Evolutionary conservation across 108 stramenopile genomes (phyloP).

Genomic region (Nannochloropsis gaditana): DNA sequence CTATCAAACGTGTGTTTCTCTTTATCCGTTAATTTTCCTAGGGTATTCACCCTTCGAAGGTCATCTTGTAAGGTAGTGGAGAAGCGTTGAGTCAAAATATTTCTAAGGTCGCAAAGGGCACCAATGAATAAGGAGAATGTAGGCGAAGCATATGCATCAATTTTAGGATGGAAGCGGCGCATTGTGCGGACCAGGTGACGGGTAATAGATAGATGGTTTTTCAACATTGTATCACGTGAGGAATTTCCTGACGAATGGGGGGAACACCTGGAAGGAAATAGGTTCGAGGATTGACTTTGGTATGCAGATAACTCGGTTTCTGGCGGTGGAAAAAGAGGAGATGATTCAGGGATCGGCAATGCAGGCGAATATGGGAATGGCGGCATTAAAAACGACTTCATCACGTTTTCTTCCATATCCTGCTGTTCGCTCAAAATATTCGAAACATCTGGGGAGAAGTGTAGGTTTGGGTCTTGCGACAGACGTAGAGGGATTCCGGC

Average conservation of each 20-base stretch:
- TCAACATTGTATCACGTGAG: too few relatives aligned
- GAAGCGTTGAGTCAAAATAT: neutral
- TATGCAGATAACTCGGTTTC: too few relatives aligned
- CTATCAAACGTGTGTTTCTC: neutral
- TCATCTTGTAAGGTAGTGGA: slow-evolving; percentile 20
- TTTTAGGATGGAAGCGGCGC: too few relatives aligned
- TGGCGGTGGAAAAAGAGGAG: neutral
- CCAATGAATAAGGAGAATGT: neutral
- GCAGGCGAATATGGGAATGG: neutral
- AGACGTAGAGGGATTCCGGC: neutral
- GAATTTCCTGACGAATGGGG: too few relatives aligned
- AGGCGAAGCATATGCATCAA: neutral
- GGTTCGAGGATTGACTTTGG: too few relatives aligned
- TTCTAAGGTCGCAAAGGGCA: neutral
- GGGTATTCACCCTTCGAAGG: neutral
- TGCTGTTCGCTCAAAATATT: neutral
- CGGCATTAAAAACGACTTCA: neutral
- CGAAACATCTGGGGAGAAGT: neutral
- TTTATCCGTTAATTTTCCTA: neutral
- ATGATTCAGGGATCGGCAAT: neutral
- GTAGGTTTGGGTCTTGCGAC: neutral
- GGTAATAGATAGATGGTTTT: too few relatives aligned
- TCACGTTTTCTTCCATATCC: neutral
- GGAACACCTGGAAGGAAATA: too few relatives aligned
- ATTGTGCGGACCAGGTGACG: too few relatives aligned